Evolutionary conservation across 202 grass and related monocot genomes (phyloP).

Genomic region (Sporobolus alterniflorus): DNA sequence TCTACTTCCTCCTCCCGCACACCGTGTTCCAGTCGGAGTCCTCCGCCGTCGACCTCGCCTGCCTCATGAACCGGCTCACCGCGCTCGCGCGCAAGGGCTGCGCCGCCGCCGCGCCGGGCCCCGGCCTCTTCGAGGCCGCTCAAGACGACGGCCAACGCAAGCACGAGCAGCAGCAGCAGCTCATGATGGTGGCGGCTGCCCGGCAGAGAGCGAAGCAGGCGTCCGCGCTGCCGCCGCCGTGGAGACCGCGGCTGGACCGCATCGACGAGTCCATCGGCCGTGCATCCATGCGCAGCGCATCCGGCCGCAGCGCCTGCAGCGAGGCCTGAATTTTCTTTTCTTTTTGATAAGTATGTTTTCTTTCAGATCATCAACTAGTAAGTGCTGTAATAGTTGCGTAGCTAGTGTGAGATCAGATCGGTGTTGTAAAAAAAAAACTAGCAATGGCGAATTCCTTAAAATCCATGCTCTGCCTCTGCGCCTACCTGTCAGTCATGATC

Average conservation of each 20-base stretch:
- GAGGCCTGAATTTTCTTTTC: conserved; percentile 6
- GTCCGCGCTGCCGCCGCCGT: conserved; percentile 12
- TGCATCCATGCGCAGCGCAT: conserved; percentile 48
- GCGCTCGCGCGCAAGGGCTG: conserved; percentile 56
- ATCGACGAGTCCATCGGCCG: conserved; percentile 87
- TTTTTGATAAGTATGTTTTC: neutral
- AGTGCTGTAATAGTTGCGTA: no score
- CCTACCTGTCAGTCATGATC: no score
- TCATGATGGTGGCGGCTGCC: neutral
- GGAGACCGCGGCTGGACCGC: conserved; percentile 74
- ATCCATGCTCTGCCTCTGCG: no score
- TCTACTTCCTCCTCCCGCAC: conserved; percentile 93
- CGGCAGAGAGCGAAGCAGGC: neutral
- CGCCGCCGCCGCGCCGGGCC: conserved; percentile 8
- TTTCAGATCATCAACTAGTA: neutral
- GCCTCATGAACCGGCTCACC: conserved; percentile 84
- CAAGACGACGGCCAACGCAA: neutral
- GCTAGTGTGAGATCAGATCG: no score
- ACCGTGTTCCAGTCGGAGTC: conserved; percentile 75
- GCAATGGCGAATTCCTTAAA: no score
- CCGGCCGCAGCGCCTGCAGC: conserved; percentile 39
- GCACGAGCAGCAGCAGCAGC: neutral
- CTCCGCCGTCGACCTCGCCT: conserved; percentile 85
- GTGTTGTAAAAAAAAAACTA: no score
- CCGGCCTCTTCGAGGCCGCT: conserved; percentile 29